A percentile compares a stretch with the other conserved stretches of the same genome.
Evolutionary conservation across 2,329 filamentous ascomycete genomes (phyloP).

Genomic region (Monilinia laxa): DNA sequence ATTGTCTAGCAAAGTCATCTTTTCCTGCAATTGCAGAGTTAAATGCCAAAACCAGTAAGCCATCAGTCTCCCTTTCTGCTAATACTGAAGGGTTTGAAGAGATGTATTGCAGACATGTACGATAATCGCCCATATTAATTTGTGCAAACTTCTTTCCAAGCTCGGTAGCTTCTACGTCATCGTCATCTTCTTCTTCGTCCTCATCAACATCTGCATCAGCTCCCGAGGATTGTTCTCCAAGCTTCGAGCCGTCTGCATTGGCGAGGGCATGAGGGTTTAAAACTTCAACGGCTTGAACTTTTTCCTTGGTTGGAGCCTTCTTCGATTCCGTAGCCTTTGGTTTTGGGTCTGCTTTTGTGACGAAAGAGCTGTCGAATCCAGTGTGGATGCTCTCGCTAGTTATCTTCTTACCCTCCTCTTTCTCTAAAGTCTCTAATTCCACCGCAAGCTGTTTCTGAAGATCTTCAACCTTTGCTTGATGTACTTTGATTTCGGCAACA

Average conservation of each 20-base stretch:
- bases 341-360: conserved; percentile 58
- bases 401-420: conserved; percentile 83
- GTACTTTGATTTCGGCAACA: conserved; percentile 72
- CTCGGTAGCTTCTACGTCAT: conserved; percentile 71
- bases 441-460: conserved; percentile 72
- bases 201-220: conserved; percentile 65
- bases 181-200: conserved; percentile 64
- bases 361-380: conserved; percentile 84
- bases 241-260: conserved; percentile 46
- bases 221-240: conserved; percentile 49
- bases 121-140: conserved; percentile 75
- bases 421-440: conserved; percentile 79
- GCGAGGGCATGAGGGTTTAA: conserved; percentile 63
- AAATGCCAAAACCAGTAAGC: conserved; percentile 86
- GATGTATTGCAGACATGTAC: conserved; percentile 72
- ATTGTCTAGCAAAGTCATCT: conserved; percentile 76
- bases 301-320: conserved; percentile 44
- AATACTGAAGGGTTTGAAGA: conserved; percentile 75
- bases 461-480: conserved; percentile 73
- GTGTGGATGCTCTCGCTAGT: conserved; percentile 87
- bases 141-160: conserved; percentile 78
- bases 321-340: conserved; percentile 31
- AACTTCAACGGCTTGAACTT: conserved; percentile 63
- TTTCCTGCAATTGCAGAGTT: conserved; percentile 77
- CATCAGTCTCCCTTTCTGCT: conserved; percentile 83